These are phyloP conservation scores for Podaxis mareebaensis DNA, from an alignment of 768 basidiomycete species.

Conservation along the genomic window DNA sequence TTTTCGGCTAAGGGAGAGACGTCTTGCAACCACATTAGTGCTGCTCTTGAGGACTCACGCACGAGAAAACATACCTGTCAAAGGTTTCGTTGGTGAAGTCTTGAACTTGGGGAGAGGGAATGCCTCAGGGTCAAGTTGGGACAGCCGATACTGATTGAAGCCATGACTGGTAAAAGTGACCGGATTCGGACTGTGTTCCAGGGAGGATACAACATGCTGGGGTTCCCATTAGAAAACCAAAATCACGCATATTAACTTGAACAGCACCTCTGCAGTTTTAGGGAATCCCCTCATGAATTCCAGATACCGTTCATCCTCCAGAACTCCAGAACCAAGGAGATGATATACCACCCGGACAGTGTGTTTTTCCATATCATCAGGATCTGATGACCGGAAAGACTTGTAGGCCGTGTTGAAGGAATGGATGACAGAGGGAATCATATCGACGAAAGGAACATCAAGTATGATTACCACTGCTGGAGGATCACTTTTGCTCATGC, in stretches of 20 bases:
- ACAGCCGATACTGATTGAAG: conserved; percentile 70
- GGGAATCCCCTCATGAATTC: conserved; percentile 73
- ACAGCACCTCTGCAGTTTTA: conserved; percentile 53
- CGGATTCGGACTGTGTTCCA: conserved; percentile 58
- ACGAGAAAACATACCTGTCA: conserved; percentile 35
- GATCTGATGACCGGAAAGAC: conserved; percentile 44
- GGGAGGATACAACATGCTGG: conserved; percentile 78
- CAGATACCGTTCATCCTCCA: conserved; percentile 69
- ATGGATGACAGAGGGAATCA: conserved; percentile 53
- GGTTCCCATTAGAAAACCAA: conserved; percentile 10
- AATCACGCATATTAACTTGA: background rate
- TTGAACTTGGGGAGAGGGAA: conserved; percentile 70
- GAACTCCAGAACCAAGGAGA: conserved; percentile 66
- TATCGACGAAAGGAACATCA: conserved; percentile 64
- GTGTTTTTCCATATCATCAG: conserved; percentile 41
- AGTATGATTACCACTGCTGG: conserved; percentile 62
- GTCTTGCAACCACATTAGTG: conserved; percentile 23
- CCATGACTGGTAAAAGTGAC: conserved; percentile 77
- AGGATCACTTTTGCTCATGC: conserved; percentile 51
- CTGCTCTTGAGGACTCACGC: background rate
- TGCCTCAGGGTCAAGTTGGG: conserved; percentile 66
- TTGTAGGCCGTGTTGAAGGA: conserved; percentile 54
- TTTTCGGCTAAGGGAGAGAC: conserved; percentile 50
- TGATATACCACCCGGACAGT: conserved; percentile 59
- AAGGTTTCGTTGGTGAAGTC: conserved; percentile 36